Base-by-base conservation (phyloP, 2,329 filamentous ascomycete genomes). In the Cryphonectria parasitica region DNA sequence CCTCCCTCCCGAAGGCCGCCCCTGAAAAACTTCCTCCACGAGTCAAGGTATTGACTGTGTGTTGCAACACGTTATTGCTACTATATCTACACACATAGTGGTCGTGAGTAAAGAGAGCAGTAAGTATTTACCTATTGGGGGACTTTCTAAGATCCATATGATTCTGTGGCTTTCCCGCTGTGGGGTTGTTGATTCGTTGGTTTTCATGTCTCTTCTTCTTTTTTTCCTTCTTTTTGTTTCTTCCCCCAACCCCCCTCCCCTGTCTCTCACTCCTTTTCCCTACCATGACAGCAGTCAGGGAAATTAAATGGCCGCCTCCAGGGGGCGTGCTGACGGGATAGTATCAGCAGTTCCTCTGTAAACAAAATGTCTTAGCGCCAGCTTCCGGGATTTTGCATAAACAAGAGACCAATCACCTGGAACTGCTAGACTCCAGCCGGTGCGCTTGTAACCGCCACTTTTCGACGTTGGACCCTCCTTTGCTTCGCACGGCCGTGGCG, bases 391-490 rank as follows among this genome's bases (percentile, higher is more conserved):
- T 19, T 25, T 17, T 19, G 61, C 61, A 45, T 39, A 36, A 28
- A 19, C 39, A 45, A 45, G 19, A 64, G 39, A 41, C 62, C 62
- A 64, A 64, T 64, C 62, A 49, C 17, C 10, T 28, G n/a, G 25
- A 7, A 15, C 41, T 15, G 2, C 1, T 3, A 22, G 43, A 28
- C 39, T 25, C 62, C 41, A 49, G 41, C 41, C 17, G 39, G 25
- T 3, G 63, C 63, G 63, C 63, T 64, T 64, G 63, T 31, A 41
- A 52, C 63, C 49, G 63, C 63, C 43, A 64, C 63, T 31, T 64
- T 25, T n/a, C 45, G 61, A 43, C 61, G 4, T 64, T 45, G 39
- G 36, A 28, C 6, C 4, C 45, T 49, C 45, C 45, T 49, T 39
- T 62, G 39, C 61, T 45, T 31, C 39, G 22, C 61, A 45, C 39